phyloP scores from a whole-genome alignment of 345 rosid species.

The Pseudoturritis turrita region DNA sequence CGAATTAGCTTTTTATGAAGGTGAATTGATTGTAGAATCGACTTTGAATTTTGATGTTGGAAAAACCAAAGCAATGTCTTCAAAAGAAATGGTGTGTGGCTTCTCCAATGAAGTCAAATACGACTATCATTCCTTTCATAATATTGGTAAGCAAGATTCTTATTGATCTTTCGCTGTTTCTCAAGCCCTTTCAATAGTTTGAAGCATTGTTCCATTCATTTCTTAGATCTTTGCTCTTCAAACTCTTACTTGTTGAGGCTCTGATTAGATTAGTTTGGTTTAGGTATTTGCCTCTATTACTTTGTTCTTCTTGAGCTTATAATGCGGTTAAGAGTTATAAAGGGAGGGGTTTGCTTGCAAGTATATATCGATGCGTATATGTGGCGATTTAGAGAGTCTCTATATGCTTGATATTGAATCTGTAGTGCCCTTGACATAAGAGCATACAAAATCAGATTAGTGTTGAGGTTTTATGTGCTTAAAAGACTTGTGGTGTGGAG shows the following conservation, averaged over 20 bases:
- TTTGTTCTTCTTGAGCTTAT: neutral
- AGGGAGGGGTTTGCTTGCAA: neutral
- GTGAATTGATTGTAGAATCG: constrained; percentile 13
- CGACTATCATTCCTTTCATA: neutral
- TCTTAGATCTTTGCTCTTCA: neutral
- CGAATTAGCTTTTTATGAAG: constrained; percentile 10
- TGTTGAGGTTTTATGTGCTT: neutral
- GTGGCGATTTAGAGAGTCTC: neutral
- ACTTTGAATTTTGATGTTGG: constrained; percentile 7
- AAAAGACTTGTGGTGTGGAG: neutral
- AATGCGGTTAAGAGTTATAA: neutral
- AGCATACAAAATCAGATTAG: neutral
- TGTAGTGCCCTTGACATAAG: neutral
- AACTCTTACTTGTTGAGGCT: neutral
- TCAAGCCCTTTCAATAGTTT: neutral
- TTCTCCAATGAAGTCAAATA: neutral
- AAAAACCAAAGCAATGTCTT: neutral
- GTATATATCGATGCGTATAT: neutral
- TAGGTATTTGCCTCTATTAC: neutral
- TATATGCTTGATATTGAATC: neutral
- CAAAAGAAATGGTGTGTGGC: constrained; percentile 12
- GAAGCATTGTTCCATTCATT: neutral
- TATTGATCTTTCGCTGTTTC: neutral
- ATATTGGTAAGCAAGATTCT: neutral
- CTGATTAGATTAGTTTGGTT: neutral